These are phyloP conservation scores for Fimicolochytrium jonesii DNA, from an alignment of 192 early-diverging fungal genomes.

Conservation along the genomic window DNA sequence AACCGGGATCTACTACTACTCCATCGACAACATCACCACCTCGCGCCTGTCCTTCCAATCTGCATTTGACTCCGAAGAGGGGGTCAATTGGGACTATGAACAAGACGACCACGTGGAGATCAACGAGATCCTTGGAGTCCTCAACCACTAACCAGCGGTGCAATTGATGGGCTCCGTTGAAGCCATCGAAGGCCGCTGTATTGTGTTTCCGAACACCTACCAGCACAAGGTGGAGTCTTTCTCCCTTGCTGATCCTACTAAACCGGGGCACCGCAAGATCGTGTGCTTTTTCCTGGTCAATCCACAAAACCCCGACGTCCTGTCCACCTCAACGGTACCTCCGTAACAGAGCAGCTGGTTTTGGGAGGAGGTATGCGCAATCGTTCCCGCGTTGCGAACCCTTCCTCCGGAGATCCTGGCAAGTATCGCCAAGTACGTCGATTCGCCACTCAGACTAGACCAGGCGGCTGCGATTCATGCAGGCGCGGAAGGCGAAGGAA, in stretches of 20 bases:
- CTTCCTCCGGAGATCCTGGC: not conserved
- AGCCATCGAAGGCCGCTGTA: conserved; percentile 49
- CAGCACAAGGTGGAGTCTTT: conserved; percentile 68
- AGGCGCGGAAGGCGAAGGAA: not conserved
- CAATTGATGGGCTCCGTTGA: conserved; percentile 47
- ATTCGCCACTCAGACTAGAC: not conserved
- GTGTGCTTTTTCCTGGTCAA: conserved; percentile 70
- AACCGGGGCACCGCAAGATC: conserved; percentile 64
- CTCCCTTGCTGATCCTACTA: conserved; percentile 51
- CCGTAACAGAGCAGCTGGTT: conserved; percentile 60
- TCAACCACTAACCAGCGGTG: conserved; percentile 12
- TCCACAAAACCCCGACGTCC: conserved; percentile 42
- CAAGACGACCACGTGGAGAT: conserved; percentile 6
- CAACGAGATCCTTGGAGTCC: conserved; percentile 25
- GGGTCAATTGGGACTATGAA: not conserved
- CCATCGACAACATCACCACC: conserved; percentile 64
- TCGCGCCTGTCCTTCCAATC: conserved; percentile 57
- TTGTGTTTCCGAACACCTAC: conserved; percentile 69
- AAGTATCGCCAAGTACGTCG: not conserved
- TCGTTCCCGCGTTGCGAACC: not conserved
- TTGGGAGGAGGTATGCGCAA: not conserved
- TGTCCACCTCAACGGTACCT: conserved; percentile 57
- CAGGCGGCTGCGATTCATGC: not conserved
- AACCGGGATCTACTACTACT: conserved; percentile 71
- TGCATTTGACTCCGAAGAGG: conserved; percentile 19